Evolutionary conservation across 31 red algal species (phyloP).

Genomic region (Odonthalia washingtoniensis): DNA sequence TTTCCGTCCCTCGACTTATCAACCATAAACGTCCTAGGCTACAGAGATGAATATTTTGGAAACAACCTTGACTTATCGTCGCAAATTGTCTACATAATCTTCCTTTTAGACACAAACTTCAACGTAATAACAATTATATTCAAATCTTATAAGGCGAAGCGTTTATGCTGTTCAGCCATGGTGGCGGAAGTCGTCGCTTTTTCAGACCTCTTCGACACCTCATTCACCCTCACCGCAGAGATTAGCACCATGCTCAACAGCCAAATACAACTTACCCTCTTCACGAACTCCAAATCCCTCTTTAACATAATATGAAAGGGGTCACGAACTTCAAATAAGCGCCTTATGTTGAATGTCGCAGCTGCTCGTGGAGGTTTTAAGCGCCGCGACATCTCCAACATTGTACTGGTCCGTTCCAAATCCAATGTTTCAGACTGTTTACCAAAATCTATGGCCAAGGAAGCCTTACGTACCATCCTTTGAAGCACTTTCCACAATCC

Average conservation of each 20-base stretch:
- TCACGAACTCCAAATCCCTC: constrained; percentile 15
- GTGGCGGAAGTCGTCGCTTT: too few relatives aligned
- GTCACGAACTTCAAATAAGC: constrained; percentile 22
- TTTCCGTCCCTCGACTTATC: constrained; percentile 9
- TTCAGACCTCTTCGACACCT: constrained; percentile 36
- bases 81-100: constrained; percentile 34
- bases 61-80: constrained; percentile 38
- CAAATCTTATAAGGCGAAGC: constrained; percentile 34
- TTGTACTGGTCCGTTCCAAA: constrained; percentile 38
- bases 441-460: background rate
- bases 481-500: too few relatives aligned
- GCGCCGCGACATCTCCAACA: constrained; percentile 27
- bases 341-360: constrained; percentile 37
- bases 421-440: constrained; percentile 45
- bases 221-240: background rate
- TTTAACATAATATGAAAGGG: constrained; percentile 51
- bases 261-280: background rate
- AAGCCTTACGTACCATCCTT: background rate
- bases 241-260: background rate
- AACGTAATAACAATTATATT: constrained; percentile 19
- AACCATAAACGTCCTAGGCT: constrained; percentile 23
- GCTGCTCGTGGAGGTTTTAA: constrained; percentile 42
- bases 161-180: constrained; percentile 33
- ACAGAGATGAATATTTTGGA: constrained; percentile 44
- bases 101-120: constrained; percentile 5